Evolutionary conservation across 176 grass and related monocot species (phyloP).

Genomic region (Sorghum bicolor): Sorghum_bicolor_NCBIv3 NC_012871.2:58021501-58022000

Average conservation of each 20-base stretch:
- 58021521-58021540: neutral
- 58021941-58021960: too few relatives aligned
- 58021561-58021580: neutral
- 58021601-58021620: too few relatives aligned
- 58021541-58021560: neutral
- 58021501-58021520: too few relatives aligned
- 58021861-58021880: neutral
- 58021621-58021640: neutral
- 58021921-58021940: too few relatives aligned
- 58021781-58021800: neutral
- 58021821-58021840: neutral
- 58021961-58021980: too few relatives aligned
- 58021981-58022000: too few relatives aligned
- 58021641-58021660: neutral
- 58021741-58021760: neutral
- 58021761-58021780: neutral
- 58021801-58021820: conserved; percentile 22
- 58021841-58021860: neutral
- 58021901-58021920: too few relatives aligned
- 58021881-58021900: neutral
- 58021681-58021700: neutral
- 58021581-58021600: neutral
- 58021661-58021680: neutral
- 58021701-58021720: neutral
- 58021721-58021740: neutral